Percentiles rank a stretch among this genome's conserved stretches.
Conservation (phyloP, 495 filamentous ascomycete genomes). For the Penicillium maclennaniae region DNA sequence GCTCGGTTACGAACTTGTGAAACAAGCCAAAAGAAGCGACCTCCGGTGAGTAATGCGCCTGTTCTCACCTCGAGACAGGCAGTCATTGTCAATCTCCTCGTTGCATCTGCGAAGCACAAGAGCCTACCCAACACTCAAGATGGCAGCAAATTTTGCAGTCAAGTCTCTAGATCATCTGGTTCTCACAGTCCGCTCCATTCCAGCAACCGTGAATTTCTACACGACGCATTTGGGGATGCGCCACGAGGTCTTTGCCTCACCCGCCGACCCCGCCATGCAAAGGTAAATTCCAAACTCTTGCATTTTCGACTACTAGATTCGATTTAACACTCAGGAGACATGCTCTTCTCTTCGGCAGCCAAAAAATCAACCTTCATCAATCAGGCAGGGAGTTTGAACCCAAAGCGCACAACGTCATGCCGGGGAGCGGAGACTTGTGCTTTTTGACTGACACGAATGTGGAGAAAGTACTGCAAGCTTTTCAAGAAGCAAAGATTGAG, state of each 20-base stretch:
- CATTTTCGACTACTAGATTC: neutral
- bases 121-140: constrained; percentile 5
- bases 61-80: neutral
- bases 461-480: constrained; percentile 30
- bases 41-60: neutral
- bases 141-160: constrained; percentile 28
- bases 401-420: constrained; percentile 44
- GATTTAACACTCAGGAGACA: constrained; percentile 28
- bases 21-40: neutral
- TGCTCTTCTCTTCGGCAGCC: constrained; percentile 46
- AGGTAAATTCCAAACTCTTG: constrained; percentile 10
- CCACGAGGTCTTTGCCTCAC: constrained; percentile 41
- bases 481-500: constrained; percentile 36
- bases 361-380: constrained; percentile 55
- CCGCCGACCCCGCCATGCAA: constrained; percentile 25
- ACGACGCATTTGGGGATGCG: constrained; percentile 48
- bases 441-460: constrained; percentile 47
- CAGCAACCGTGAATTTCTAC: constrained; percentile 46
- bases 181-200: constrained; percentile 46
- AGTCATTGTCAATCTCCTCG: neutral
- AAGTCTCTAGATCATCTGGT: constrained; percentile 52
- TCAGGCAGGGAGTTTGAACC: constrained; percentile 52
- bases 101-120: neutral
- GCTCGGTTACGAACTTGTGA: neutral
- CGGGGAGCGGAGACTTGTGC: constrained; percentile 52